Base-by-base conservation (phyloP, 257 asterid genomes). In the Fraxinus cuspidata region DNA sequence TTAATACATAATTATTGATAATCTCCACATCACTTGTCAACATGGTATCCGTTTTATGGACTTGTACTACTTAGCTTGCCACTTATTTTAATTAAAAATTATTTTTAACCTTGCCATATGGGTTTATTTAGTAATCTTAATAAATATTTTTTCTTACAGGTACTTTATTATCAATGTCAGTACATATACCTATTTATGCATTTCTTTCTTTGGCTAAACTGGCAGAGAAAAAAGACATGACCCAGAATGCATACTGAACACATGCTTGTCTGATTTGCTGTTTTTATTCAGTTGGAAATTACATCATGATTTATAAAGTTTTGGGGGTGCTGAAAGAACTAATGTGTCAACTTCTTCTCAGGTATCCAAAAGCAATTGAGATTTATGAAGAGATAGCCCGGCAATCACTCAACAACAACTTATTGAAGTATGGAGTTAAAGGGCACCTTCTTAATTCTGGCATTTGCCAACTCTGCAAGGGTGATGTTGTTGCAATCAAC, bases 381-480 rank as follows among this genome's bases (percentile, higher is more conserved):
- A 93, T 93, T 77, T 93, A 86, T 83, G 99, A 93, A 83, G 99
- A 93, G 76, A 88, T 95, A 79, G 98, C 97, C 60, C 92, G 93
- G 0, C 96, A 92, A 28, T 93, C 97, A 31, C 93, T 95, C 81
- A 89, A 40, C 76, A 95, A 89, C 86, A 93, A 91, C 88, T 88
- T 95, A 88, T 84, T 95, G 88, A 95, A 93, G 82, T 95, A 95
- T 86, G 99, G 98, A 81, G 99, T 90, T 76, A 95, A 89, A 87
- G 98, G 98, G 73, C 97, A 93, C 86, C 98, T 95, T 83, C 99
- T 95, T 60, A 95, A 95, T 86, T 98, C 99, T 85, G 99, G 99
- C 51, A 89, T 95, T 79, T 95, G 99, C 86, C 97, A 95, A 84
- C 96, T 95, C 51, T 95, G 99, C 85, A 93, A 86, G 82, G 94